These are phyloP conservation scores for Chrysoporthe puriensis DNA, from an alignment of 2,329 filamentous ascomycete species.

Conservation along the genomic window DNA sequence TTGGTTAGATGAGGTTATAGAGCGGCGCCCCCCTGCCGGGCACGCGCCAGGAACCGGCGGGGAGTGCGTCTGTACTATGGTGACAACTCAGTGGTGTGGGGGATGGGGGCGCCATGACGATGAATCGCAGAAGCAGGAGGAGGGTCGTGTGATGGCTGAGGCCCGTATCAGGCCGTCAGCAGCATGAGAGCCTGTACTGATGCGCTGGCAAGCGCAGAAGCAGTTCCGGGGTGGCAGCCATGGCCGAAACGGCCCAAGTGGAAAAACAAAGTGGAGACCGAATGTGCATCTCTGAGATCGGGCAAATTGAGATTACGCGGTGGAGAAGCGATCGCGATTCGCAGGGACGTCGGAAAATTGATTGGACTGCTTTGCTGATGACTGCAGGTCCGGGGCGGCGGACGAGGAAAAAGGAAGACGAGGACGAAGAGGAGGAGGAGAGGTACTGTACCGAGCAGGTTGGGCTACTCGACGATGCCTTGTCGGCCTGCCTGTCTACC, in stretches of 20 bases:
- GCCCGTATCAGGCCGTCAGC: not conserved
- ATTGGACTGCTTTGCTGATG: slow-evolving; percentile 6
- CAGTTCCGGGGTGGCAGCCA: not conserved
- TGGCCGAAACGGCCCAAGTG: slow-evolving; percentile 4
- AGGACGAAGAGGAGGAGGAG: no score
- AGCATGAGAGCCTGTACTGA: not conserved
- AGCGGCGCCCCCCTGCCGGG: no score
- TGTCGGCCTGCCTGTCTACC: no score
- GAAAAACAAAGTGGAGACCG: slow-evolving; percentile 2
- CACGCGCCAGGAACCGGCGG: no score
- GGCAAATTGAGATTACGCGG: not conserved
- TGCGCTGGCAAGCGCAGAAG: slow-evolving; percentile 15
- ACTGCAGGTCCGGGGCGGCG: not conserved
- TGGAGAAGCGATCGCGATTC: slow-evolving; percentile 9
- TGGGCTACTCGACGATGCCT: no score
- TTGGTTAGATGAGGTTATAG: not conserved
- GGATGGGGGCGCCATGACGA: not conserved
- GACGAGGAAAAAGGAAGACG: not conserved
- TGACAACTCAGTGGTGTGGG: slow-evolving; percentile 2
- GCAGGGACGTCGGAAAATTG: slow-evolving; percentile 6
- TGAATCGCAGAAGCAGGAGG: not conserved
- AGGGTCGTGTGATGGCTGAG: slow-evolving; percentile 1
- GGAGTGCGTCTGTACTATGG: no score
- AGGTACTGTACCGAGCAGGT: no score
- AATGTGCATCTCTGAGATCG: slow-evolving; percentile 1